A percentile compares a stretch with the other conserved stretches of the same genome.
phyloP scores from a whole-genome alignment of 2,329 filamentous ascomycete species.

The Eutypa lata region DNA sequence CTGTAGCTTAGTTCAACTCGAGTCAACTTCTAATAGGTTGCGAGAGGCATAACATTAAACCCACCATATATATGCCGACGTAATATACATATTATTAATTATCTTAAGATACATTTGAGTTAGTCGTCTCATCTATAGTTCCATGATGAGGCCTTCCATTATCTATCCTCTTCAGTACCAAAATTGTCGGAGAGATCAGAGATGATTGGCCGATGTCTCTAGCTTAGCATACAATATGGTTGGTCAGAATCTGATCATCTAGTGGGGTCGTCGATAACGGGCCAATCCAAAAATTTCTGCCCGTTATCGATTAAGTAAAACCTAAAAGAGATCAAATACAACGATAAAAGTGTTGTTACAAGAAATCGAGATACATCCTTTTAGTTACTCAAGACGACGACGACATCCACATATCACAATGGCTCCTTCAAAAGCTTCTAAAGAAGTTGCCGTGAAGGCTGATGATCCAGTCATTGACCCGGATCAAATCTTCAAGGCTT shows the following conservation, averaged over 20 bases:
- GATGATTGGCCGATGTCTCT: not conserved
- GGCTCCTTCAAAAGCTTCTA: slow-evolving; percentile 42
- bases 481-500: slow-evolving; percentile 58
- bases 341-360: too few relatives aligned
- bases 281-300: slow-evolving; percentile 1
- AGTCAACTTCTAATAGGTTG: too few relatives aligned
- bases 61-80: too few relatives aligned
- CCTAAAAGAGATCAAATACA: not conserved
- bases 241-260: not conserved
- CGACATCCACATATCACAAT: slow-evolving; percentile 23
- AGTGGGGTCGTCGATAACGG: not conserved
- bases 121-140: too few relatives aligned
- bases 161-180: too few relatives aligned
- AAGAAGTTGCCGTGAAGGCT: slow-evolving; percentile 31
- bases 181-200: not conserved
- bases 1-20: too few relatives aligned
- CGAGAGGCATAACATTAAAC: too few relatives aligned
- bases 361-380: too few relatives aligned
- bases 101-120: too few relatives aligned
- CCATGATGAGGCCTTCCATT: too few relatives aligned
- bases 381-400: not conserved
- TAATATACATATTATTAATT: too few relatives aligned
- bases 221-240: not conserved
- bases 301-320: not conserved
- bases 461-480: slow-evolving; percentile 34